A percentile compares a stretch with the other conserved stretches of the same genome.
These are phyloP conservation scores for Lepidium didymum DNA, from an alignment of 345 rosid species.

Conservation along the genomic window DNA sequence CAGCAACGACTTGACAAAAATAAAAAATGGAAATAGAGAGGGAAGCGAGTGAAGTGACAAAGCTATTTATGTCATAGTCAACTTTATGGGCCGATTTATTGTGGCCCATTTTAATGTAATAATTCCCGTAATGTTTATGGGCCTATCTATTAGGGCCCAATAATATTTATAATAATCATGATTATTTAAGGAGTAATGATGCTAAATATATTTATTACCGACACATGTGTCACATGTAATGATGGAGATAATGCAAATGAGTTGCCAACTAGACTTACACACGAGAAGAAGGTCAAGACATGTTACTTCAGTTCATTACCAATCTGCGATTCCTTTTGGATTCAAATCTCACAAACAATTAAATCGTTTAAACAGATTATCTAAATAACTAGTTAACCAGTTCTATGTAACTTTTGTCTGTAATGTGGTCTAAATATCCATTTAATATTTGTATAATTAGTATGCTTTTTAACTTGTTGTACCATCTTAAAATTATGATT, in stretches of 20 bases:
- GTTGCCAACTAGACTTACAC: slow-evolving; percentile 17
- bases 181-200: neutral
- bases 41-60: neutral
- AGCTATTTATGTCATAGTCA: neutral
- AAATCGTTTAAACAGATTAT: too few relatives aligned
- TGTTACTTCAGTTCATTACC: neutral
- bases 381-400: too few relatives aligned
- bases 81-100: neutral
- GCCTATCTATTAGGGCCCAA: too few relatives aligned
- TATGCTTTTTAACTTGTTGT: too few relatives aligned
- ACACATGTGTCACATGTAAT: slow-evolving; percentile 10
- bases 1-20: neutral
- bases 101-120: neutral
- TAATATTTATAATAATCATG: neutral
- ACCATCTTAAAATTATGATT: neutral
- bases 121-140: too few relatives aligned
- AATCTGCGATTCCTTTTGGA: neutral
- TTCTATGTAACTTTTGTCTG: too few relatives aligned
- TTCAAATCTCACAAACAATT: neutral
- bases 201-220: neutral
- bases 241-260: slow-evolving; percentile 19
- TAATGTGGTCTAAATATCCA: too few relatives aligned
- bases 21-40: neutral
- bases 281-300: slow-evolving; percentile 8
- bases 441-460: too few relatives aligned